Evolutionary conservation across 352 stramenopile species (phyloP).

Genomic region (Phytopythium delawarense): DNA sequence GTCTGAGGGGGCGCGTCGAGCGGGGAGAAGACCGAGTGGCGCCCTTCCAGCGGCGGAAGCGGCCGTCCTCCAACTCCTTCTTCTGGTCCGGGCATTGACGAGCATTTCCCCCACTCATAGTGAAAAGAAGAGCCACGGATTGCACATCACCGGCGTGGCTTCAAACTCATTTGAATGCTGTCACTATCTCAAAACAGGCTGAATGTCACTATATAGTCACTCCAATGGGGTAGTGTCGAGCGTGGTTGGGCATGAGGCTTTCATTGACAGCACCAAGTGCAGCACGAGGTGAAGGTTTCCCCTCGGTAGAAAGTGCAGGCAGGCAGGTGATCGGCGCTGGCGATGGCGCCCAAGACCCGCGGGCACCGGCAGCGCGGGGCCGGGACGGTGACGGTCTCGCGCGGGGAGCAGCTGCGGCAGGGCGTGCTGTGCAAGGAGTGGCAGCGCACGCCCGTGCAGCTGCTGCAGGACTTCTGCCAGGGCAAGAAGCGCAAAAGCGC

Average conservation of each 20-base stretch:
- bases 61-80: background rate
- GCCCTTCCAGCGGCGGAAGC: background rate
- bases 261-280: background rate
- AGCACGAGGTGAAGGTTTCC: background rate
- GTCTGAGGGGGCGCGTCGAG: background rate
- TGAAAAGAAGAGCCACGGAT: background rate
- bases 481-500: slow-evolving; percentile 86
- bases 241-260: background rate
- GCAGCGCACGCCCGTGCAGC: slow-evolving; percentile 91
- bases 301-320: background rate
- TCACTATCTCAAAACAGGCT: background rate
- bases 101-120: background rate
- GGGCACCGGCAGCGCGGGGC: slow-evolving; percentile 87
- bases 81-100: background rate
- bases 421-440: slow-evolving; percentile 92
- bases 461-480: slow-evolving; percentile 94
- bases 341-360: slow-evolving; percentile 15
- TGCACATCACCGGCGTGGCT: background rate
- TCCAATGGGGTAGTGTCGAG: background rate
- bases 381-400: slow-evolving; percentile 82
- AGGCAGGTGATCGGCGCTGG: background rate
- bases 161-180: background rate
- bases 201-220: background rate
- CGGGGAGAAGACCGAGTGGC: background rate
- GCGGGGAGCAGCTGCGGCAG: slow-evolving; percentile 71